Evolutionary conservation across 2,329 filamentous ascomycete genomes (phyloP).

Genomic region (Neonectria hederae): DNA sequence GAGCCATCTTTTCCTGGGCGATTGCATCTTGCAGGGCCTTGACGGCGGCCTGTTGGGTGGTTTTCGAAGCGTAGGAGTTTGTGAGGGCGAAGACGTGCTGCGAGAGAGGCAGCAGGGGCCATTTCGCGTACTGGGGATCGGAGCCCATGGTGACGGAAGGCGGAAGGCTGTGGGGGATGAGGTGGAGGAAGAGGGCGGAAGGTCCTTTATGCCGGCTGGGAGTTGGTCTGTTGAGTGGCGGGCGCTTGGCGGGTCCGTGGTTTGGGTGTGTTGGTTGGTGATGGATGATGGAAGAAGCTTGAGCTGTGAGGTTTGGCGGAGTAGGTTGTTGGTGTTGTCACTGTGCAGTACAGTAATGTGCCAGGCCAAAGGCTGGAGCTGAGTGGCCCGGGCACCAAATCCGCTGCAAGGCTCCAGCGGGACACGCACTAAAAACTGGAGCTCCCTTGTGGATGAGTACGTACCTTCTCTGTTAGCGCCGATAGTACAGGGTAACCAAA

Average conservation of each 20-base stretch:
- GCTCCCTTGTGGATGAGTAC: conserved; percentile 18
- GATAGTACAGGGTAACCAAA: not conserved
- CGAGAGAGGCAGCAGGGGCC: conserved; percentile 81
- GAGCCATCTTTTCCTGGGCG: conserved; percentile 84
- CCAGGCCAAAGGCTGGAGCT: conserved; percentile 35
- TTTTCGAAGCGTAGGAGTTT: conserved; percentile 75
- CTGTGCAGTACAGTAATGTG: conserved; percentile 32
- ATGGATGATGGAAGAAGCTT: conserved; percentile 41
- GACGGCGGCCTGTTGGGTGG: conserved; percentile 74
- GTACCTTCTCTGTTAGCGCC: conserved; percentile 9
- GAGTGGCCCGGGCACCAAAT: conserved; percentile 29
- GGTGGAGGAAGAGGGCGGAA: conserved; percentile 31
- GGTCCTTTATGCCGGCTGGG: not conserved
- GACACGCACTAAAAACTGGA: conserved; percentile 41
- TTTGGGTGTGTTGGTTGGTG: conserved; percentile 27
- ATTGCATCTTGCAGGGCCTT: conserved; percentile 86
- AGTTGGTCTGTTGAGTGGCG: not conserved
- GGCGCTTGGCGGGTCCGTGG: not conserved
- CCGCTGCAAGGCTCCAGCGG: conserved; percentile 45
- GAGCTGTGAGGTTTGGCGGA: conserved; percentile 33
- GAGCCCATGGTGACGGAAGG: conserved; percentile 69
- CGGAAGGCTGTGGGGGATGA: conserved; percentile 31
- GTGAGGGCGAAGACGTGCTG: conserved; percentile 90
- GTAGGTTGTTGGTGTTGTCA: conserved; percentile 32
- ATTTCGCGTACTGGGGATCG: conserved; percentile 87